phyloP scores from a whole-genome alignment of 805 yeast species.

The Lipomyces anomalus region DNA sequence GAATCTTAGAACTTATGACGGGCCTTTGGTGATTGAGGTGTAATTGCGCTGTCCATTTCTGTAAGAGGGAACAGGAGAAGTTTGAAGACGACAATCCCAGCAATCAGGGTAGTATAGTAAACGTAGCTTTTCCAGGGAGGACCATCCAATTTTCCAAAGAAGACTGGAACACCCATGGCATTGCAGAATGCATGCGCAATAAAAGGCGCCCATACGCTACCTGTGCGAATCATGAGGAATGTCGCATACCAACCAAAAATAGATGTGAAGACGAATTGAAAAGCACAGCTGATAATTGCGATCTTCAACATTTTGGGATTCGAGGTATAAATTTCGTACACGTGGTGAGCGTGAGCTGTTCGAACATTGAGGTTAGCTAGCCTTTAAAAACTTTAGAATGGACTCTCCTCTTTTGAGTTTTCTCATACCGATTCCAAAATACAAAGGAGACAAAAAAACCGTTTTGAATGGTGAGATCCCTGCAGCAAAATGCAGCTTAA shows the following conservation, averaged over 20 bases:
- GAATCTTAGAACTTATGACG: background rate
- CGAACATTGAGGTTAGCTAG: background rate
- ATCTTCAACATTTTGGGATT: conserved; percentile 27
- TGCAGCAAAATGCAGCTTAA: conserved; percentile 30
- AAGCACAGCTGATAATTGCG: conserved; percentile 37
- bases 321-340: conserved; percentile 40
- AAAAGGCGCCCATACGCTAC: conserved; percentile 51
- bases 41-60: conserved; percentile 12
- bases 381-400: background rate
- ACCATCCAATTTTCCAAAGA: conserved; percentile 12
- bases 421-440: conserved; percentile 49
- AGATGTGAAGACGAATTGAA: conserved; percentile 62
- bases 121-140: conserved; percentile 30
- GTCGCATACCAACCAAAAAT: conserved; percentile 67
- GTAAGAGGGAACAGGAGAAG: conserved; percentile 30
- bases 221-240: conserved; percentile 47
- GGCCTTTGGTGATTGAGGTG: no score
- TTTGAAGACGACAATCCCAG: conserved; percentile 42
- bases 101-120: conserved; percentile 38
- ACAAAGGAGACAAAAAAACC: conserved; percentile 48
- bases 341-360: conserved; percentile 72
- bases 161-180: conserved; percentile 58
- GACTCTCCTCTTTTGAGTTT: background rate
- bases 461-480: conserved; percentile 23
- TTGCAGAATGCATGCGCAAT: conserved; percentile 65